phyloP scores from a whole-genome alignment of 768 basidiomycete genomes.

The Lentinula sp. region DNA sequence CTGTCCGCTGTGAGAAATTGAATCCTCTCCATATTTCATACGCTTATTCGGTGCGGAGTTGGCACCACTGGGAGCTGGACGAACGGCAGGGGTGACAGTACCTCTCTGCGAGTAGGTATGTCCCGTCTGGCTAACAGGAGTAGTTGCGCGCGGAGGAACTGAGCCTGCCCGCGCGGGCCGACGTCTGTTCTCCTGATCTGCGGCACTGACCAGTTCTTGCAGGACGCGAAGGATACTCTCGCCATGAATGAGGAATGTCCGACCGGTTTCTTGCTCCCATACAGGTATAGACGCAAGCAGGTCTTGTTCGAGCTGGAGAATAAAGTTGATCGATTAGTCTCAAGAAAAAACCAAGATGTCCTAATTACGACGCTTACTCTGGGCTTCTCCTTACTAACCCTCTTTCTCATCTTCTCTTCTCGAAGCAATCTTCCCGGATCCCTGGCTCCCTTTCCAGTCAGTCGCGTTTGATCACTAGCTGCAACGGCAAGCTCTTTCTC shows the following conservation, averaged over 20 bases:
- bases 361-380: slow-evolving; percentile 46
- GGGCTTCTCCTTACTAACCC: slow-evolving; percentile 89
- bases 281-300: slow-evolving; percentile 68
- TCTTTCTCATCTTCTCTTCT: slow-evolving; percentile 97
- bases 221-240: slow-evolving; percentile 75
- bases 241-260: slow-evolving; percentile 81
- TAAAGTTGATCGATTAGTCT: background rate
- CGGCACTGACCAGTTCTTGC: slow-evolving; percentile 62
- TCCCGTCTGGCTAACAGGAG: slow-evolving; percentile 36
- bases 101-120: slow-evolving; percentile 33
- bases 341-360: background rate
- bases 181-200: slow-evolving; percentile 67
- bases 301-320: slow-evolving; percentile 77
- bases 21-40: slow-evolving; percentile 44
- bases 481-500: slow-evolving; percentile 82
- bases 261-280: slow-evolving; percentile 78
- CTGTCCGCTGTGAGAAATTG: slow-evolving; percentile 16
- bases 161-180: slow-evolving; percentile 42
- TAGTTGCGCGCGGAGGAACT: slow-evolving; percentile 57
- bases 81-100: slow-evolving; percentile 58
- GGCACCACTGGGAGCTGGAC: slow-evolving; percentile 38
- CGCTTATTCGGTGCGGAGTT: slow-evolving; percentile 60
- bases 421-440: slow-evolving; percentile 83
- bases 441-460: slow-evolving; percentile 74
- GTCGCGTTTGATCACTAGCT: slow-evolving; percentile 74